Base-by-base conservation (phyloP, 2,329 filamentous ascomycete genomes). In the Chrysoporthe cubensis region DNA sequence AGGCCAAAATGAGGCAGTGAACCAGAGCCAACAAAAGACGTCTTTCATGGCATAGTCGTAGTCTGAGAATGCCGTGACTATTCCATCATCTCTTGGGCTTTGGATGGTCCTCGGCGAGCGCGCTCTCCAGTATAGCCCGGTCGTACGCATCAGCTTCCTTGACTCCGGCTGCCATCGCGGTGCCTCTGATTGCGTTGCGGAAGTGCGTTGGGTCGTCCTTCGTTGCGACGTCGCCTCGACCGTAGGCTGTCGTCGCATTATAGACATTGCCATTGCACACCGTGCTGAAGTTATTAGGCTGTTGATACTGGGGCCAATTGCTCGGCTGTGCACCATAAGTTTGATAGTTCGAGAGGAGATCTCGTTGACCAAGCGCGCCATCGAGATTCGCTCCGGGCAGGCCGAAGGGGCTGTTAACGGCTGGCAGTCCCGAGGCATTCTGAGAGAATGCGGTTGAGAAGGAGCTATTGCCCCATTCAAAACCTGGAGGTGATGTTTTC, bases 341-440 rank as follows among this genome's bases (percentile, higher is more conserved):
- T 37, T 68, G 62, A 43, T 65, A 65, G 26, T 65, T 58, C 11
- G 62, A 32, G 40, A 62, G 60, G 18, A 48, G 8, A 18, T 69
- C 68, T 32, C 68, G 52, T 34, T 65, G 68, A 26, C 59, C 58
- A 37, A 59, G 46, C 14, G 16, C 66, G 8, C 63, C 59, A 18
- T 66, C 57, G 21, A 65, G 14, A 42, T 66, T 67, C 43, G 68
- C 42, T 67, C 63, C 40, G 48, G 74, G 72, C 34, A 77, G 18
- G 14, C 75, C 76, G 67, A 72, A 74, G 0, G 76, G 74, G 65
- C 76, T 77, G 64, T 79, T 76, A 43, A 78, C 75, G 2, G 71
- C 72, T 7, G 78, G 76, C 42, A 78, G 67, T 61, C 74, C 76
- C 16, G 76, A 77, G 11, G 68, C 67, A 21, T 66, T 69, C 14